Evolutionary conservation across 1,284 basidiomycete genomes (phyloP).

Genomic region (Rhodofomes roseus): DNA sequence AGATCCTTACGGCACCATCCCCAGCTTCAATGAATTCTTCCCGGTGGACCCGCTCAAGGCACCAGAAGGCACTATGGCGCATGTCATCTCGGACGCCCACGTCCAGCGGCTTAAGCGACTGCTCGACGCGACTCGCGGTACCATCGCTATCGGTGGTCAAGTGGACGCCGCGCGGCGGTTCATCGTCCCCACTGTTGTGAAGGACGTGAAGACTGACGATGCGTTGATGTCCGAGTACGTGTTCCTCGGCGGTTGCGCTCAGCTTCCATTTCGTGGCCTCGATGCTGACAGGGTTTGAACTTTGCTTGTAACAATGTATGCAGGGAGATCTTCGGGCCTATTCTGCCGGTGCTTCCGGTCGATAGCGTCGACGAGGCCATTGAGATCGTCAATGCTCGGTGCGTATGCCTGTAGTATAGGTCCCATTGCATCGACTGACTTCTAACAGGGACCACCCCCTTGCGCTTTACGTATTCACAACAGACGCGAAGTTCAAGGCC

Average conservation of each 20-base stretch:
- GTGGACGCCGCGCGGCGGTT: constrained; percentile 54
- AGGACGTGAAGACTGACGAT: constrained; percentile 60
- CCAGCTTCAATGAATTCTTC: constrained; percentile 50
- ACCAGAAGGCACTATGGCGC: constrained; percentile 34
- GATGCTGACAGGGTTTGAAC: background rate
- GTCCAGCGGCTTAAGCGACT: constrained; percentile 62
- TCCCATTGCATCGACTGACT: background rate
- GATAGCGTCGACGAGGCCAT: constrained; percentile 72
- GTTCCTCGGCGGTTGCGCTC: background rate
- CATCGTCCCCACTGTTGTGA: constrained; percentile 68
- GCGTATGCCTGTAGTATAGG: constrained; percentile 15
- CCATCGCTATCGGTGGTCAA: constrained; percentile 68
- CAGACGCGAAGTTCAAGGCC: constrained; percentile 53
- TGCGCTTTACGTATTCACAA: constrained; percentile 73
- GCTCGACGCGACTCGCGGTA: constrained; percentile 68
- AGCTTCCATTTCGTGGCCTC: background rate
- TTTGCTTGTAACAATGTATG: background rate
- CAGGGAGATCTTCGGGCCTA: constrained; percentile 36
- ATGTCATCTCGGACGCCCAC: constrained; percentile 50
- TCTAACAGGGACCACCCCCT: constrained; percentile 66
- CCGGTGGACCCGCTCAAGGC: constrained; percentile 45
- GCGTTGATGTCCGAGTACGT: constrained; percentile 70
- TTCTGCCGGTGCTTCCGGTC: constrained; percentile 74
- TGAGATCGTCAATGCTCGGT: constrained; percentile 62
- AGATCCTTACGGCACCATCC: background rate